phyloP scores from a whole-genome alignment of 148 eudicot genomes.

The Chenopodium berlandieri region DNA sequence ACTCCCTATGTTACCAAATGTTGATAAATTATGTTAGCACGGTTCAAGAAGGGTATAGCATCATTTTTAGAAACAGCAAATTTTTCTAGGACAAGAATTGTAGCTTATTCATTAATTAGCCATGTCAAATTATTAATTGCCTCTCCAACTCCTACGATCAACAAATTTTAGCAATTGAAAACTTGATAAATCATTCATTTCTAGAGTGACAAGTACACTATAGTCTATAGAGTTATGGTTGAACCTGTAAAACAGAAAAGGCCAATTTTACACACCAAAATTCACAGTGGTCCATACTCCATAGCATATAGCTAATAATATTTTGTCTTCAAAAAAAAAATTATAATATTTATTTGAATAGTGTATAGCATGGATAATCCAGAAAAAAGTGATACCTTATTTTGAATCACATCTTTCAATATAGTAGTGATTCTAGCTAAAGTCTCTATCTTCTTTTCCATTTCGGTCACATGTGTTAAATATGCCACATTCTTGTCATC shows the following conservation, averaged over 20 bases:
- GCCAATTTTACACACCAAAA: not conserved
- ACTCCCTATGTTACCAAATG: not conserved
- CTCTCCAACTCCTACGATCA: constrained; percentile 1
- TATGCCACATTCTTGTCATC: constrained; percentile 99
- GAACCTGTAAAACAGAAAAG: not conserved
- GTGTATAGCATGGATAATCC: not conserved
- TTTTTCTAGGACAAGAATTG: not conserved
- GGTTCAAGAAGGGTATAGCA: not conserved
- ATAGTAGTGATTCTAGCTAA: constrained; percentile 85
- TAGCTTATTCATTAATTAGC: not conserved
- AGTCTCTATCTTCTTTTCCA: constrained; percentile 99
- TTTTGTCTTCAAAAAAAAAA: not conserved
- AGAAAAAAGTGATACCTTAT: constrained; percentile 55
- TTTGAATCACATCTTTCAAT: constrained; percentile 96
- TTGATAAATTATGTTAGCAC: not conserved
- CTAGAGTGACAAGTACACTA: not conserved
- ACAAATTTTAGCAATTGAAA: not conserved
- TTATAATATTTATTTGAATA: not conserved
- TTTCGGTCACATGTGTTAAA: constrained; percentile 93
- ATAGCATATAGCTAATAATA: not conserved
- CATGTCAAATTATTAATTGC: not conserved
- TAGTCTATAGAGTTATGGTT: too few relatives aligned
- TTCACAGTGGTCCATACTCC: not conserved
- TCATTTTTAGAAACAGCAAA: not conserved
- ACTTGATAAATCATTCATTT: not conserved